These are phyloP conservation scores for Chaetomiaceae sp. DNA, from an alignment of 2,329 filamentous ascomycete genomes.

Conservation along the genomic window DNA sequence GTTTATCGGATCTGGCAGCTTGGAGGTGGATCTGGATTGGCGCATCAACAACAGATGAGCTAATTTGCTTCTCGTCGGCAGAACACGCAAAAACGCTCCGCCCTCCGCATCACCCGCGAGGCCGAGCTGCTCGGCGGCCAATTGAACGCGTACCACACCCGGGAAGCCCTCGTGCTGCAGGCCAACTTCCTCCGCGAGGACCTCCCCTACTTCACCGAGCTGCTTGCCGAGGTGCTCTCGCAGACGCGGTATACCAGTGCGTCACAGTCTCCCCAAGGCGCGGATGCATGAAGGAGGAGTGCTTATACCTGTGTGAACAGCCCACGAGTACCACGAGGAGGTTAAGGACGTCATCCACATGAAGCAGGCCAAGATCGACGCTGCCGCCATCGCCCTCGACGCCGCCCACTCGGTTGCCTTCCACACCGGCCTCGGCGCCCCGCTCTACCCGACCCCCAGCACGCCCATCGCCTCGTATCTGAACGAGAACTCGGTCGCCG, in stretches of 20 bases:
- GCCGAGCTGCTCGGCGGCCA: slow-evolving; percentile 90
- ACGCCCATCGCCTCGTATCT: slow-evolving; percentile 76
- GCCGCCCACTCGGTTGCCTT: slow-evolving; percentile 83
- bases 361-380: slow-evolving; percentile 68
- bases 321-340: slow-evolving; percentile 86
- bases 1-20: slow-evolving; percentile 1
- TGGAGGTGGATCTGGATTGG: background rate
- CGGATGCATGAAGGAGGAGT: slow-evolving; percentile 7
- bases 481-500: slow-evolving; percentile 66
- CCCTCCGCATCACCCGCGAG: slow-evolving; percentile 89
- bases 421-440: slow-evolving; percentile 83
- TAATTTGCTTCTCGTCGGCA: slow-evolving; percentile 47
- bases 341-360: slow-evolving; percentile 71
- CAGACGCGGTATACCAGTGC: slow-evolving; percentile 80
- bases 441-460: slow-evolving; percentile 67
- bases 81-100: slow-evolving; percentile 84
- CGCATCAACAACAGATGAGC: slow-evolving; percentile 33
- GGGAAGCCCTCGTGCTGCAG: slow-evolving; percentile 87
- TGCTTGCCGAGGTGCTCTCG: slow-evolving; percentile 85
- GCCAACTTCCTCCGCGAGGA: slow-evolving; percentile 95
- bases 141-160: slow-evolving; percentile 81
- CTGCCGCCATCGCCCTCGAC: slow-evolving; percentile 70
- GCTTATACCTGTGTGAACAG: slow-evolving; percentile 43
- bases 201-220: slow-evolving; percentile 94
- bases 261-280: slow-evolving; percentile 30